Percentiles rank a stretch among this genome's conserved stretches.
phyloP scores from a whole-genome alignment of 2,329 filamentous ascomycete species.

The Alternaria arbusti region DNA sequence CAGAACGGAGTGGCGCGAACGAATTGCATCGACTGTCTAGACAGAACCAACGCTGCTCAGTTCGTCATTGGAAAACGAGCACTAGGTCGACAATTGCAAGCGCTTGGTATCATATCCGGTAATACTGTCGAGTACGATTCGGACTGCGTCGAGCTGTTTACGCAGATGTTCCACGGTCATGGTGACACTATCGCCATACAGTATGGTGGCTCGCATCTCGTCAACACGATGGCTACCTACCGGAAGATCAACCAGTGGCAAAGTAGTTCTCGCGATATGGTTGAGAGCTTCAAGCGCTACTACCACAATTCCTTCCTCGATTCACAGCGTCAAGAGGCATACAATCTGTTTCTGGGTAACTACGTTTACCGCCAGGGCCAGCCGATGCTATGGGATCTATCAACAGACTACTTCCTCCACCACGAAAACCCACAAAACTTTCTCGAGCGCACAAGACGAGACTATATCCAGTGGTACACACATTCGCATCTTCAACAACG shows the following conservation, averaged over 20 bases:
- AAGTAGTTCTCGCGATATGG: conserved; percentile 96
- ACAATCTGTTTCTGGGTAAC: conserved; percentile 95
- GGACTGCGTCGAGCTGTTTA: conserved; percentile 94
- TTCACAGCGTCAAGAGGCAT: conserved; percentile 96
- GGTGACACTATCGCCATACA: conserved; percentile 98
- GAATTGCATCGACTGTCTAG: conserved; percentile 97
- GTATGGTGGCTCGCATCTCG: conserved; percentile 94
- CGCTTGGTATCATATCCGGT: conserved; percentile 82
- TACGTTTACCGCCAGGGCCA: conserved; percentile 87
- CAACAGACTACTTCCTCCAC: conserved; percentile 95
- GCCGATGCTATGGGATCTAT: conserved; percentile 95
- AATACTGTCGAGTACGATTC: conserved; percentile 89
- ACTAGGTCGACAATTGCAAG: conserved; percentile 88
- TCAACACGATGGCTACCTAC: conserved; percentile 99
- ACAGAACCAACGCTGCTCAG: conserved; percentile 95
- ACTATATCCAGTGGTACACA: conserved; percentile 91
- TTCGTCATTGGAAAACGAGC: conserved; percentile 97
- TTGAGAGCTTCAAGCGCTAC: conserved; percentile 98
- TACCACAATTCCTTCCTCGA: conserved; percentile 99
- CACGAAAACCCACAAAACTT: conserved; percentile 82
- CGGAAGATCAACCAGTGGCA: conserved; percentile 99
- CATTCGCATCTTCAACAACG: conserved; percentile 72
- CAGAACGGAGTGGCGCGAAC: conserved; percentile 94
- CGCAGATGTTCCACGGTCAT: conserved; percentile 96
- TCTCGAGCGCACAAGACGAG: conserved; percentile 65